phyloP scores from a whole-genome alignment of 2,329 filamentous ascomycete species.

The Fusarium nurragi region DNA sequence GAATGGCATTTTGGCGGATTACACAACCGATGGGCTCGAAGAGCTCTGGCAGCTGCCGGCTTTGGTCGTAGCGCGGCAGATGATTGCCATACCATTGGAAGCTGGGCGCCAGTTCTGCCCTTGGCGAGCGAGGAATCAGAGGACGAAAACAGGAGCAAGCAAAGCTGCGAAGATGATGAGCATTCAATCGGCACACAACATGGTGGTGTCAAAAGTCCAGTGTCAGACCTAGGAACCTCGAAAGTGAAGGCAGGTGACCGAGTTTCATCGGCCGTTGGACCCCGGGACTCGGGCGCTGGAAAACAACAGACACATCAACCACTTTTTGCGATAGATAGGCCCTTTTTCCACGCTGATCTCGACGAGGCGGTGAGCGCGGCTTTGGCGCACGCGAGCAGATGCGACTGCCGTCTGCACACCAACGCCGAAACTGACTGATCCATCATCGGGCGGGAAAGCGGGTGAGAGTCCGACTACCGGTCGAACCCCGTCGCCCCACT shows the following conservation, averaged over 20 bases:
- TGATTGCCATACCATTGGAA: slow-evolving; percentile 41
- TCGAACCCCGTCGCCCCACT: neutral
- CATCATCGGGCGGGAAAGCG: neutral
- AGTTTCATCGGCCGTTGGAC: neutral
- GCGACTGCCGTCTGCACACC: slow-evolving; percentile 8
- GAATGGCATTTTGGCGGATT: slow-evolving; percentile 66
- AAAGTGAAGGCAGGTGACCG: neutral
- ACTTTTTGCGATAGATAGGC: slow-evolving; percentile 55
- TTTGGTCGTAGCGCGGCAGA: slow-evolving; percentile 59
- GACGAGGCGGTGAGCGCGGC: slow-evolving; percentile 54
- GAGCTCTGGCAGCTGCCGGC: slow-evolving; percentile 64
- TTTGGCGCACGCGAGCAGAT: neutral
- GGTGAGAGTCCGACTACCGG: slow-evolving; percentile 3
- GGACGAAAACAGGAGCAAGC: neutral
- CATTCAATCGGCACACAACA: neutral
- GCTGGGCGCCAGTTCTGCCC: slow-evolving; percentile 50
- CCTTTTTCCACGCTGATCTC: slow-evolving; percentile 60
- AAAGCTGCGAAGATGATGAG: neutral
- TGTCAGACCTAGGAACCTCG: neutral
- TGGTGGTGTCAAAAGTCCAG: neutral
- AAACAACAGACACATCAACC: slow-evolving; percentile 29
- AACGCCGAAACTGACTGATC: slow-evolving; percentile 3
- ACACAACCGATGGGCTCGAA: slow-evolving; percentile 65
- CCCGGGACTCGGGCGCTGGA: neutral
- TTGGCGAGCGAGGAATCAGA: slow-evolving; percentile 38